These are phyloP conservation scores for Dactylellina parvicollis DNA, from an alignment of 2,329 filamentous ascomycete genomes.

Conservation along the genomic window DNA sequence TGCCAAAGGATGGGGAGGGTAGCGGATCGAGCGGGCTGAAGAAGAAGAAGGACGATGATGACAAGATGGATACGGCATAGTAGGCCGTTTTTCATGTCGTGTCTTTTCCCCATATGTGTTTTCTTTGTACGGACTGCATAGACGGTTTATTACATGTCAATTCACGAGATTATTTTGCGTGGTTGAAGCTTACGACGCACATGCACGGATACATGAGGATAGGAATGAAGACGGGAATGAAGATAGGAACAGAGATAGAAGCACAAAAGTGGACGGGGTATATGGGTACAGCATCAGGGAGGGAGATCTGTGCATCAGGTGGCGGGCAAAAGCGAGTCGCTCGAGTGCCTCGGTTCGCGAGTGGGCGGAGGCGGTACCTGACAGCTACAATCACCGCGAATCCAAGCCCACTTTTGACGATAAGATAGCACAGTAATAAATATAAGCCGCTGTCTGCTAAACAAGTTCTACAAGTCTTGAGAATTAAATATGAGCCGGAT, in stretches of 20 bases:
- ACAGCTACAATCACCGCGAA: too few relatives aligned
- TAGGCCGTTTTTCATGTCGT: constrained; percentile 47
- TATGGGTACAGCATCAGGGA: background rate
- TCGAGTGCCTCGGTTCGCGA: constrained; percentile 27
- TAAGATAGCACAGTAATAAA: too few relatives aligned
- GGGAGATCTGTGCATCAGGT: background rate
- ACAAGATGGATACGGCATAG: constrained; percentile 93
- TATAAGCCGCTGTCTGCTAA: too few relatives aligned
- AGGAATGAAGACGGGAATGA: background rate
- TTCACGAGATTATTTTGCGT: background rate
- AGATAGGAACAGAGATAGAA: too few relatives aligned
- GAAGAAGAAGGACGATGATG: constrained; percentile 67
- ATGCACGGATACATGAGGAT: background rate
- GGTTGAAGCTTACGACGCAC: background rate
- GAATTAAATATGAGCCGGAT: too few relatives aligned
- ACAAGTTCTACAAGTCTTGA: too few relatives aligned
- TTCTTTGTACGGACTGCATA: constrained; percentile 10
- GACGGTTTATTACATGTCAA: constrained; percentile 13
- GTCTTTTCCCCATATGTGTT: background rate
- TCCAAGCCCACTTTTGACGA: background rate
- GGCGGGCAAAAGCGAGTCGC: constrained; percentile 16
- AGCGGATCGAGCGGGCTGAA: constrained; percentile 68
- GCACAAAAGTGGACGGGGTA: too few relatives aligned
- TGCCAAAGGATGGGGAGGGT: constrained; percentile 72
- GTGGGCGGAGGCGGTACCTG: constrained; percentile 18